These are phyloP conservation scores for Alternaria alternata DNA, from an alignment of 2,329 filamentous ascomycete genomes.

Conservation along the genomic window DNA sequence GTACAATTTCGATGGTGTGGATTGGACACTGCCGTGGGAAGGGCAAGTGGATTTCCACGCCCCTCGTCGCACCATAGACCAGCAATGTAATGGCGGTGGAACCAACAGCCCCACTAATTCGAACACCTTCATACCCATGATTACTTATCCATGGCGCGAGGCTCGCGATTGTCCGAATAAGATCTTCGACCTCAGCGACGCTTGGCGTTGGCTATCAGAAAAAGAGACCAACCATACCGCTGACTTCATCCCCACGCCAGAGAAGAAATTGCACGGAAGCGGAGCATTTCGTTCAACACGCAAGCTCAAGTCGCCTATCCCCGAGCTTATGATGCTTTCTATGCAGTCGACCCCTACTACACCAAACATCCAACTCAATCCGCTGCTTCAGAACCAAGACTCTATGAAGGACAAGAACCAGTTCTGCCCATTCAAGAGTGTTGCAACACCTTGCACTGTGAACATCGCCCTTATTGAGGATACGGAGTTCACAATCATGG, in stretches of 20 bases:
- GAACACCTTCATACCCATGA: background rate
- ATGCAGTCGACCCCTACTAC: background rate
- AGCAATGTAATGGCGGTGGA: background rate
- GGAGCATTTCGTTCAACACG: background rate
- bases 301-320: conserved; percentile 20
- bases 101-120: background rate
- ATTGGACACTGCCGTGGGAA: conserved; percentile 23
- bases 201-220: background rate
- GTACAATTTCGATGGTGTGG: conserved; percentile 24
- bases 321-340: conserved; percentile 19
- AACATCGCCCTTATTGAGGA: conserved; percentile 24
- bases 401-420: background rate
- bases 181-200: background rate
- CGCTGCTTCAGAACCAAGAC: conserved; percentile 15
- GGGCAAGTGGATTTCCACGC: conserved; percentile 8
- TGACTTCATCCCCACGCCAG: background rate
- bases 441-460: conserved; percentile 19
- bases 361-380: background rate
- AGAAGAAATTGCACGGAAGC: background rate
- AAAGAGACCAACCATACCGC: background rate
- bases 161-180: background rate
- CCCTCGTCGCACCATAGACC: background rate
- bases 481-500: conserved; percentile 24
- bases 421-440: conserved; percentile 27
- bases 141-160: background rate